phyloP scores from a whole-genome alignment of 2,329 filamentous ascomycete species.

The Fusarium oligoseptatum region DNA sequence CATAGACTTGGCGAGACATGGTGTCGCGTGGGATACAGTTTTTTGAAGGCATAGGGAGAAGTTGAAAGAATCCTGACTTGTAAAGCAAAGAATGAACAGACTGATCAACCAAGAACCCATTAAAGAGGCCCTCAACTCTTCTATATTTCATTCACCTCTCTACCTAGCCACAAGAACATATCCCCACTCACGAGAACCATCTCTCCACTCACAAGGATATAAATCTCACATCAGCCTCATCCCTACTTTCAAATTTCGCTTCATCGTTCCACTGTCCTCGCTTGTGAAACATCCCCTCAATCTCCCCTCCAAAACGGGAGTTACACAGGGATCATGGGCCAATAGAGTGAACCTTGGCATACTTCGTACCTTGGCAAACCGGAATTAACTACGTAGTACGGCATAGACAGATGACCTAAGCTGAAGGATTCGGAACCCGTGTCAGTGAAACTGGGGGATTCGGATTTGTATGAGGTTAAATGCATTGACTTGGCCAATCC shows the following conservation, averaged over 20 bases:
- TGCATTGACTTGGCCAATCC: not conserved
- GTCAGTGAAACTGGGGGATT: not conserved
- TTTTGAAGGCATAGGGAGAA: not conserved
- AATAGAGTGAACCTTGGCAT: not conserved
- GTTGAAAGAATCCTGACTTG: not conserved
- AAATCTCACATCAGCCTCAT: not conserved
- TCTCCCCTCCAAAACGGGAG: not conserved
- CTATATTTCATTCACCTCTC: not conserved
- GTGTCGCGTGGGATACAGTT: not conserved
- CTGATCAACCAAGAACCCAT: not conserved
- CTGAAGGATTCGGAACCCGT: not conserved
- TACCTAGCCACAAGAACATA: too few relatives aligned
- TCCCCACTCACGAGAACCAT: too few relatives aligned
- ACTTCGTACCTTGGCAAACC: not conserved
- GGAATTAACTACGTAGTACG: too few relatives aligned
- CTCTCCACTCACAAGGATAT: not conserved
- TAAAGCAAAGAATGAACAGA: not conserved
- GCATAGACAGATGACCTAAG: not conserved
- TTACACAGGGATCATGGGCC: not conserved
- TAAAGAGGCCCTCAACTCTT: not conserved
- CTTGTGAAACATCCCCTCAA: not conserved
- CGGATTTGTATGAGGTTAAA: not conserved
- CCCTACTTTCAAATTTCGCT: not conserved
- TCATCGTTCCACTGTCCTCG: not conserved
- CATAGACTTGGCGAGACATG: slow-evolving; percentile 46